Evolutionary conservation across 1,139 yeast species (phyloP).

Genomic region (Meyerozyma smithsonii): DNA sequence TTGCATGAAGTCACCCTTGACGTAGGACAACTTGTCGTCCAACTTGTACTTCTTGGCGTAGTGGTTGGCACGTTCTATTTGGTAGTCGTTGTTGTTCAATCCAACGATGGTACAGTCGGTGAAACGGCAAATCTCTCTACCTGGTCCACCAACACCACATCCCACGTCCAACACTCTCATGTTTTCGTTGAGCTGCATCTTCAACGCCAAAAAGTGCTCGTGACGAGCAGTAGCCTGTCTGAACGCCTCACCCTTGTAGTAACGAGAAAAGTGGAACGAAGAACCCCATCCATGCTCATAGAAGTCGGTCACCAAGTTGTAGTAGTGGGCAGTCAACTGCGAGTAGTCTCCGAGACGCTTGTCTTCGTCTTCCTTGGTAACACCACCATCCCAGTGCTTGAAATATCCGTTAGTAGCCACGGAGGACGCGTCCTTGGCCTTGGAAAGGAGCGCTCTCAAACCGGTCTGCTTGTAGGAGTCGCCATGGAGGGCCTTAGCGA

Average conservation of each 20-base stretch:
- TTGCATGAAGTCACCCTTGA: constrained; percentile 98
- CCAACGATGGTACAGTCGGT: constrained; percentile 87
- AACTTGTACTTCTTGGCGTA: constrained; percentile 67
- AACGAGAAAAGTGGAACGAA: constrained; percentile 96
- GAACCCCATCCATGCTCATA: constrained; percentile 99
- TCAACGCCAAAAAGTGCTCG: constrained; percentile 89
- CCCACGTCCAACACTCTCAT: constrained; percentile 96
- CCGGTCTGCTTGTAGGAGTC: constrained; percentile 65
- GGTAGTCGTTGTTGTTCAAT: constrained; percentile 94
- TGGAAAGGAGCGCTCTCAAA: constrained; percentile 67
- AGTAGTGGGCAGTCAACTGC: constrained; percentile 88
- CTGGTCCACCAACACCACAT: constrained; percentile 99
- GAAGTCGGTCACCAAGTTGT: constrained; percentile 90
- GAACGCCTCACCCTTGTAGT: constrained; percentile 90
- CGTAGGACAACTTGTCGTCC: constrained; percentile 72
- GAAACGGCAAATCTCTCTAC: constrained; percentile 90
- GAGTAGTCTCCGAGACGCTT: constrained; percentile 82
- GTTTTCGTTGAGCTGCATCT: constrained; percentile 72
- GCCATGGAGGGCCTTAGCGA: constrained; percentile 87
- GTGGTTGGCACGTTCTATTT: constrained; percentile 84
- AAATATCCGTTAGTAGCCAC: constrained; percentile 88
- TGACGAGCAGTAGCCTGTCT: constrained; percentile 95
- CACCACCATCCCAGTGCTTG: constrained; percentile 94
- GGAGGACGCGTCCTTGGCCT: constrained; percentile 72
- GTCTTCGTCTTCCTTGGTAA: constrained; percentile 69